Evolutionary conservation across 23 red algal genomes (phyloP).

Genomic region (Gracilaria caudata): DNA sequence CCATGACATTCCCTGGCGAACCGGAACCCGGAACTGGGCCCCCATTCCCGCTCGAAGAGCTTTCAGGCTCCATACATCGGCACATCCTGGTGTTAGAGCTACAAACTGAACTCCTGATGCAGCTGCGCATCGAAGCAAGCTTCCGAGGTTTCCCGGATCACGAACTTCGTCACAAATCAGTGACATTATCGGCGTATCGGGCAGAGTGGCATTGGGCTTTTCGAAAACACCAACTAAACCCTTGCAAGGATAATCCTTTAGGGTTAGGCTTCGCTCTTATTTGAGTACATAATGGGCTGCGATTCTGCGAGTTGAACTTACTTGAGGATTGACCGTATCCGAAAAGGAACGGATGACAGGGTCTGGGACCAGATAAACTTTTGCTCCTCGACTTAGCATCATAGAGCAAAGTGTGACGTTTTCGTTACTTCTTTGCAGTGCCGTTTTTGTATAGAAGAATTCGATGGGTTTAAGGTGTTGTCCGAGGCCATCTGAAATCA

Average conservation of each 20-base stretch:
- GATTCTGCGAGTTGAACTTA: slow-evolving; percentile 15
- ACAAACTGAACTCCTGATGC: slow-evolving; percentile 72
- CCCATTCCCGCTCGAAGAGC: slow-evolving; percentile 96
- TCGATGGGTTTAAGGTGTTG: slow-evolving; percentile 21
- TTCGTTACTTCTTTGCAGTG: slow-evolving; percentile 25
- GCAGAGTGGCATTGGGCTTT: slow-evolving; percentile 36
- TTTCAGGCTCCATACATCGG: slow-evolving; percentile 90
- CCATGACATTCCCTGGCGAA: slow-evolving; percentile 53
- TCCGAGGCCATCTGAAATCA: slow-evolving; percentile 58
- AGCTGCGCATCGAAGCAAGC: slow-evolving; percentile 84
- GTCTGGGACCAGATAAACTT: slow-evolving; percentile 42
- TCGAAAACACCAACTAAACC: slow-evolving; percentile 79
- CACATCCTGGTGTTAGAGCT: slow-evolving; percentile 69
- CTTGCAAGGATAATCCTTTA: not conserved
- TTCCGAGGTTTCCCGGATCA: slow-evolving; percentile 97
- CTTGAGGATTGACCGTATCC: slow-evolving; percentile 66
- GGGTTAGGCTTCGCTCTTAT: not conserved
- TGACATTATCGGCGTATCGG: slow-evolving; percentile 28
- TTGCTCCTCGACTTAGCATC: slow-evolving; percentile 15
- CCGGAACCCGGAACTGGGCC: slow-evolving; percentile 82
- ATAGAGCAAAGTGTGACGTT: not conserved
- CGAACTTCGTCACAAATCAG: slow-evolving; percentile 80
- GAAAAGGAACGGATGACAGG: slow-evolving; percentile 62
- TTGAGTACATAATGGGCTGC: not conserved
- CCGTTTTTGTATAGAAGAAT: slow-evolving; percentile 28